Conservation (phyloP, 2,329 filamentous ascomycete genomes). For the Penicillium concentricum region DNA sequence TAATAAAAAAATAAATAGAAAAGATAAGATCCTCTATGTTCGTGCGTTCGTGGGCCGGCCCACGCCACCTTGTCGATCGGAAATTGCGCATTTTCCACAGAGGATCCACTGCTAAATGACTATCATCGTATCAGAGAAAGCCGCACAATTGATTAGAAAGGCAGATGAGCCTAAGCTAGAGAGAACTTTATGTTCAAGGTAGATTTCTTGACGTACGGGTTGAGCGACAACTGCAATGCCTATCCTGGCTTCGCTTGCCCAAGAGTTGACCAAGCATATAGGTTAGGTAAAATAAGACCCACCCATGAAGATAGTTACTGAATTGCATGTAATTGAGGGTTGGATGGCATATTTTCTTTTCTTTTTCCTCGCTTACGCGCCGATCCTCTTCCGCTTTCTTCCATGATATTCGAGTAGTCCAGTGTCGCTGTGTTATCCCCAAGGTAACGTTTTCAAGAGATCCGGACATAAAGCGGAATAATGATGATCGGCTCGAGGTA, state of each 20-base stretch:
- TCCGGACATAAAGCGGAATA: too few species aligned
- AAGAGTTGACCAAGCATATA: not conserved
- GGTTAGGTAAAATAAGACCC: not conserved
- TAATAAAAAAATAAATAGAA: not conserved
- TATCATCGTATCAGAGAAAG: not conserved
- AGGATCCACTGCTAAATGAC: not conserved
- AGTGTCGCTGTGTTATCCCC: too few species aligned
- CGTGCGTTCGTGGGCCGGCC: not conserved
- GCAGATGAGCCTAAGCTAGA: not conserved
- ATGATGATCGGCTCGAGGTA: too few species aligned
- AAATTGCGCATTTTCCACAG: not conserved
- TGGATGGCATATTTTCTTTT: too few species aligned
- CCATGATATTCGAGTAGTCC: too few species aligned
- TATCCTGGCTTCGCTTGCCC: not conserved
- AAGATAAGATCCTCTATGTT: not conserved
- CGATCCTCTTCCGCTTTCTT: too few species aligned
- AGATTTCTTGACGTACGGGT: not conserved
- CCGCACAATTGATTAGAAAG: not conserved
- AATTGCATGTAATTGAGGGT: too few species aligned
- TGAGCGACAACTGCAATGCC: too few species aligned
- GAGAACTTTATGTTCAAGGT: not conserved
- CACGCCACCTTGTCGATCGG: not conserved
- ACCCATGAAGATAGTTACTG: too few species aligned
- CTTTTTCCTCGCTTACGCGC: too few species aligned
- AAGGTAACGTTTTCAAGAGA: too few species aligned